A percentile compares a stretch with the other conserved stretches of the same genome.
Conservation (phyloP, 2,329 filamentous ascomycete genomes). For the Chaetothyriales sp. region DNA sequence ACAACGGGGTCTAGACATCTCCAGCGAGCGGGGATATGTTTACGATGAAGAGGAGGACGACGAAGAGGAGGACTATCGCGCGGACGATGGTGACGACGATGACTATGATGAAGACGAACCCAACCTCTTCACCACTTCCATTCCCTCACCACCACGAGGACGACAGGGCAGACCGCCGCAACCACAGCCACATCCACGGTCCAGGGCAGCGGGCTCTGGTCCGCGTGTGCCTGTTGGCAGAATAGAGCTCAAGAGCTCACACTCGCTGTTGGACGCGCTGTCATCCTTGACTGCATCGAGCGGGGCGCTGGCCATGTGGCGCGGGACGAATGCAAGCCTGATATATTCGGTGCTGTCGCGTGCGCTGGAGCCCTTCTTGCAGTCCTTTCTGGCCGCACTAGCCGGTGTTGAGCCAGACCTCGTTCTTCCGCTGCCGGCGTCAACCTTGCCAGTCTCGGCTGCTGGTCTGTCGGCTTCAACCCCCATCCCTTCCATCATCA, state of each 20-base stretch:
- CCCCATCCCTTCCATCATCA: conserved; percentile 63
- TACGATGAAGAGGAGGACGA: conserved; percentile 19
- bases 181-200: conserved; percentile 25
- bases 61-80: conserved; percentile 6
- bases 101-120: conserved; percentile 9
- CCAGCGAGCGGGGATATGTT: conserved; percentile 22
- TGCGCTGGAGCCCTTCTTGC: conserved; percentile 79
- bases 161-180: conserved; percentile 24
- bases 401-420: conserved; percentile 65
- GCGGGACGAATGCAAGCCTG: conserved; percentile 81
- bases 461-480: conserved; percentile 61
- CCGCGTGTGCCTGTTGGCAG: conserved; percentile 38
- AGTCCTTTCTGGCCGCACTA: conserved; percentile 76
- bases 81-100: conserved; percentile 41
- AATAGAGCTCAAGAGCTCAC: conserved; percentile 55
- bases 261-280: conserved; percentile 74
- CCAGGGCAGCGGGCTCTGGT: conserved; percentile 29
- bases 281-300: conserved; percentile 80
- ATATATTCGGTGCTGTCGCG: conserved; percentile 76
- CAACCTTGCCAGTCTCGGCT: conserved; percentile 33
- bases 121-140: conserved; percentile 20
- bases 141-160: conserved; percentile 21
- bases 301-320: conserved; percentile 86
- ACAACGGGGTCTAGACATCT: background rate
- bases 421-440: conserved; percentile 33